Evolutionary conservation across 1,284 basidiomycete genomes (phyloP), one percentile per base, ranked within the genome.

Genomic region (Boletellus deceptivus): DNA sequence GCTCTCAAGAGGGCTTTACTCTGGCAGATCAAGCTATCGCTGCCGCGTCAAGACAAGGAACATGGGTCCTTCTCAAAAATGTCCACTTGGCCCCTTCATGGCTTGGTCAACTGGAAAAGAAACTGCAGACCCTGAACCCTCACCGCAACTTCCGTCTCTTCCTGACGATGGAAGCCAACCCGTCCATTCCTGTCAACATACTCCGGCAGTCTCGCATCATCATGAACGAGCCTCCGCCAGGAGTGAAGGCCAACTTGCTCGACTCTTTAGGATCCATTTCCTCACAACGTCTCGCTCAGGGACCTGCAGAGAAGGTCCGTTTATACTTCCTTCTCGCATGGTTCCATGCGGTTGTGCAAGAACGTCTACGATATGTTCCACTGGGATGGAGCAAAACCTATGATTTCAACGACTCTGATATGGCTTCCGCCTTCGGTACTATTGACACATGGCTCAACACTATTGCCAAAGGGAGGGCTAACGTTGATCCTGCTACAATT

Each of bases 401-500:
- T 71, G 95, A 98, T 69, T 98, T 98, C 80, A 98, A 98, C 70
- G 93, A 98, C 67, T 96, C 95, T 5, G 95, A 98, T 65, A 89
- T 96, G 80, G 83, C 87, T n/a, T 89, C 94, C 11, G 93, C 94
- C 0, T 88, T 93, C 68, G 81, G 80, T 43, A 95, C 91, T 11
- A 96, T 98, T 65, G 93, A 97, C 64, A 77, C 84, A 1, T 98
- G 94, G 93, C 77, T 97, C 48, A 80, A 77, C 49, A 71, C 80
- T 0, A 77, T 89, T 44, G 86, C 93, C 2, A 91, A 93, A 64
- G 93, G 93, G 20, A 82, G 86, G 55, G 81, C 93, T 1, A 97
- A 98, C 63, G 80, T 98, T 48, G 89, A 97, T 64, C 95, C 95
- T 3, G 86, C 82, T 0, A 77, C 79, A 6, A 93, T 98, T 49